A percentile compares a stretch with the other conserved stretches of the same genome.
phyloP scores from a whole-genome alignment of 495 filamentous ascomycete species.

The Neurospora sp. region DNA sequence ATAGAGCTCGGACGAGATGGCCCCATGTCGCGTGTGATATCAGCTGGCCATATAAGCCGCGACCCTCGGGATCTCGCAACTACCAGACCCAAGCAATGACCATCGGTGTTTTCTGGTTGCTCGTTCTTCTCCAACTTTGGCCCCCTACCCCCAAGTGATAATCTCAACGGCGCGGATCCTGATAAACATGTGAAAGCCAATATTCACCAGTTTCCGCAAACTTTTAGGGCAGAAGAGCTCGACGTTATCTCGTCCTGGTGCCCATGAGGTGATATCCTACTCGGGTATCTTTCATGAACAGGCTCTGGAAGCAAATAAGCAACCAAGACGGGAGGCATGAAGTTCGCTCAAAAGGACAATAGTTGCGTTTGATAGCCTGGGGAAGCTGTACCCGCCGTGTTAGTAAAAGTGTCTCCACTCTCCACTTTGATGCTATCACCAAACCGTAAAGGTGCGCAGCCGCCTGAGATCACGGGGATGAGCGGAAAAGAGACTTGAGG shows the following conservation, averaged over 20 bases:
- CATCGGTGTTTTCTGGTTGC: neutral
- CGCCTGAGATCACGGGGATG: neutral
- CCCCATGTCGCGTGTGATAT: neutral
- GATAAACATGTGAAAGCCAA: neutral
- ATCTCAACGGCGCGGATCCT: neutral
- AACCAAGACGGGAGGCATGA: neutral
- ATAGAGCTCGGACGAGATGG: neutral
- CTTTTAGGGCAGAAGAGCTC: neutral
- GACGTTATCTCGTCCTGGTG: neutral
- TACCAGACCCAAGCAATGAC: neutral
- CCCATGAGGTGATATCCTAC: neutral
- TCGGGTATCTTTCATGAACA: neutral
- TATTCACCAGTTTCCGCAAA: neutral
- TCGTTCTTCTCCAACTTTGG: neutral
- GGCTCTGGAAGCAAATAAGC: neutral
- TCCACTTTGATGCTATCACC: neutral
- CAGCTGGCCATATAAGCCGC: neutral
- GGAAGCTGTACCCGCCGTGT: neutral
- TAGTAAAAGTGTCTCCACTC: neutral
- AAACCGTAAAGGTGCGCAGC: neutral
- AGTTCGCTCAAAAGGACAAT: neutral
- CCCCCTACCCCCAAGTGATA: neutral
- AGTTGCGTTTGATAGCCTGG: neutral
- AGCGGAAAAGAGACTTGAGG: neutral
- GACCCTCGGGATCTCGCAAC: neutral